Percentiles rank a stretch among this genome's conserved stretches.
phyloP scores from a whole-genome alignment of 768 basidiomycete genomes.

The Collybiopsis confluens region DNA sequence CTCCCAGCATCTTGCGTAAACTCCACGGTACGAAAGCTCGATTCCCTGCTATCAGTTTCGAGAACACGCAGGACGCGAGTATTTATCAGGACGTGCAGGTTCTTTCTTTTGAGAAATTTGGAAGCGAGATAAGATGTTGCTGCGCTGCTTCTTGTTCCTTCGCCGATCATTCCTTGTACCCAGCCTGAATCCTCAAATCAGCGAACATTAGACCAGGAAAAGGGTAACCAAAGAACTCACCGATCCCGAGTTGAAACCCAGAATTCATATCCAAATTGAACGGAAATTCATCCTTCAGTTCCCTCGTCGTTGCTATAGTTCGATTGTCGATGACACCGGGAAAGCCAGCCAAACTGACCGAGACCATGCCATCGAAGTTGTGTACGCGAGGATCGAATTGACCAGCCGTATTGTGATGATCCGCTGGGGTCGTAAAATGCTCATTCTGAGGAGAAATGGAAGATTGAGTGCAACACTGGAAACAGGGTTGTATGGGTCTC shows the following conservation, averaged over 20 bases:
- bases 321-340: conserved; percentile 14
- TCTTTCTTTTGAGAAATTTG: conserved; percentile 15
- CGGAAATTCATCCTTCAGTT: conserved; percentile 22
- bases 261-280: conserved; percentile 28
- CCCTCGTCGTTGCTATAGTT: conserved; percentile 18
- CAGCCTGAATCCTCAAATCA: conserved; percentile 20
- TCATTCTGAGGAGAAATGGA: conserved; percentile 20
- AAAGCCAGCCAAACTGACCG: conserved; percentile 21
- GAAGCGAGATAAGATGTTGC: conserved; percentile 24
- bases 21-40: conserved; percentile 5
- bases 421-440: conserved; percentile 19
- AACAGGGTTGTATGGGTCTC: background rate
- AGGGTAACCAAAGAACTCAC: conserved; percentile 12
- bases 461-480: background rate
- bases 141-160: conserved; percentile 19
- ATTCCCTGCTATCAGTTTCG: background rate
- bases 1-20: conserved; percentile 4
- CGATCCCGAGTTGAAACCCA: conserved; percentile 25
- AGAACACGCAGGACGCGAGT: conserved; percentile 8
- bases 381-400: conserved; percentile 25
- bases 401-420: conserved; percentile 23
- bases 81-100: conserved; percentile 14
- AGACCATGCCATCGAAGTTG: conserved; percentile 19
- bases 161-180: conserved; percentile 19
- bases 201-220: too few relatives aligned